Percentiles rank a stretch among this genome's conserved stretches.
Evolutionary conservation across 73 alveolate species (phyloP).

Genomic region (Paramecium primaurelia): DNA sequence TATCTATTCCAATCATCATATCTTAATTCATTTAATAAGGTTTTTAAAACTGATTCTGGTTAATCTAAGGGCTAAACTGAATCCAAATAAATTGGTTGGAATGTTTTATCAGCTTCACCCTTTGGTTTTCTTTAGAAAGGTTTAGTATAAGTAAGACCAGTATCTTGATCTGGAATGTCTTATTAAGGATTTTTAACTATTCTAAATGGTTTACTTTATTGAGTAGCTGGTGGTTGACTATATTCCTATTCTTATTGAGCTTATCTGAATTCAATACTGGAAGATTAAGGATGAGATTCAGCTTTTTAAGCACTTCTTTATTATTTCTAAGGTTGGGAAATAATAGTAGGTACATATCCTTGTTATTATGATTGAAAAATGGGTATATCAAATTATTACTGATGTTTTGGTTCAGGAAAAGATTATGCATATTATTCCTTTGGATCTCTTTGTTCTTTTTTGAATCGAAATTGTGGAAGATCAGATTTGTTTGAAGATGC

Average conservation of each 20-base stretch:
- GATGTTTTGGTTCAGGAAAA: background rate
- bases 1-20: constrained; percentile 62
- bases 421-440: background rate
- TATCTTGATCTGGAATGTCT: background rate
- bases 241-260: background rate
- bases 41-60: constrained; percentile 40
- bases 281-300: background rate
- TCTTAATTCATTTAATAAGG: constrained; percentile 31
- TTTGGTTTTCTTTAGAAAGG: background rate
- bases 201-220: background rate
- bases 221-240: background rate
- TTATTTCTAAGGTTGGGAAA: background rate
- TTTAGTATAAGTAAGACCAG: background rate
- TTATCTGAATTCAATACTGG: background rate
- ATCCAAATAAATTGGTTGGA: background rate
- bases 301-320: background rate
- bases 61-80: constrained; percentile 21
- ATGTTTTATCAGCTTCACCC: constrained; percentile 24
- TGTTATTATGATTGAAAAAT: background rate
- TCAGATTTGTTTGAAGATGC: constrained; percentile 25
- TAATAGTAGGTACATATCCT: background rate
- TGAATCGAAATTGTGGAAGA: background rate
- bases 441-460: background rate
- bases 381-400: background rate
- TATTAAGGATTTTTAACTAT: background rate